These are phyloP conservation scores for Xerocomellus chrysenteron DNA, from an alignment of 768 basidiomycete genomes.

Conservation along the genomic window DNA sequence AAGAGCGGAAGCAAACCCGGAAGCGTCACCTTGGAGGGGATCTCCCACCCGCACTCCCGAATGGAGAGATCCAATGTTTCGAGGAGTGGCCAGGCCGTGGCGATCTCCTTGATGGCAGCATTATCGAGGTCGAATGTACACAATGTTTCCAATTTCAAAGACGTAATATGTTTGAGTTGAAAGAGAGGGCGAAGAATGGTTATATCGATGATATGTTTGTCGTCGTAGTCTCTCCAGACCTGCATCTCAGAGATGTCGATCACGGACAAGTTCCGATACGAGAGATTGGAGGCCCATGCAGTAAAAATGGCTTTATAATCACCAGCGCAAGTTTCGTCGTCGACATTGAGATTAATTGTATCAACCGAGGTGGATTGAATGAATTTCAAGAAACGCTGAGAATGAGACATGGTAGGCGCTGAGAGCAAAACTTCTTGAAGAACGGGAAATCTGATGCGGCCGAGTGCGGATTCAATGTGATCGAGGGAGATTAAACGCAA, in stretches of 20 bases:
- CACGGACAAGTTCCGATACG: constrained; percentile 24
- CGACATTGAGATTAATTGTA: constrained; percentile 34
- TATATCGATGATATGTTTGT: constrained; percentile 31
- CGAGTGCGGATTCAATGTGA: constrained; percentile 15
- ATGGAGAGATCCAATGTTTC: constrained; percentile 29
- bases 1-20: constrained; percentile 24
- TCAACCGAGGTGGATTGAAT: constrained; percentile 27
- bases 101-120: constrained; percentile 23
- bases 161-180: constrained; percentile 19
- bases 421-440: constrained; percentile 26
- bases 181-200: constrained; percentile 26
- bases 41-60: constrained; percentile 32
- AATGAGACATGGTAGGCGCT: constrained; percentile 21
- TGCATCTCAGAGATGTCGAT: constrained; percentile 33
- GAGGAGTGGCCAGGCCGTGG: constrained; percentile 28
- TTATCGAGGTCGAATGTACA: constrained; percentile 29
- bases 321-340: constrained; percentile 29
- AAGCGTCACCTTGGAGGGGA: constrained; percentile 28
- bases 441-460: constrained; percentile 16
- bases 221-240: constrained; percentile 29
- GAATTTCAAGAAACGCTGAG: constrained; percentile 27
- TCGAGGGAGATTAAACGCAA: constrained; percentile 25
- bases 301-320: constrained; percentile 25
- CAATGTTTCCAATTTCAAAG: constrained; percentile 28
- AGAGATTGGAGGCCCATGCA: constrained; percentile 21